Percentiles rank a stretch among this genome's conserved stretches.
phyloP scores from a whole-genome alignment of 1,284 basidiomycete genomes.

The Pisolithus thermaeus region DNA sequence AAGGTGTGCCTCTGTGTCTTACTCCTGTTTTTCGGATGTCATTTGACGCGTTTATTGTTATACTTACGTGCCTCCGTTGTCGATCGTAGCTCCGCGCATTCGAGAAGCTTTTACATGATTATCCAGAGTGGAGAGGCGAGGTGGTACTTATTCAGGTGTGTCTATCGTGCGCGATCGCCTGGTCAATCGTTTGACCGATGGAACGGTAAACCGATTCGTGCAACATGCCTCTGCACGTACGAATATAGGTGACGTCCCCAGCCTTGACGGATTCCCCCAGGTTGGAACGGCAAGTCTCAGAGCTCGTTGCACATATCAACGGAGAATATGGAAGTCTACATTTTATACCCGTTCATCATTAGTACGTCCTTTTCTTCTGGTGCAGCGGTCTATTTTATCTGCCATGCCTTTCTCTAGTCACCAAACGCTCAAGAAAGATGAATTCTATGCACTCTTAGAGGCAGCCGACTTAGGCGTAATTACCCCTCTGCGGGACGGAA shows the following conservation, averaged over 20 bases:
- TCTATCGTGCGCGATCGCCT: too few relatives aligned
- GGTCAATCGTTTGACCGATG: too few relatives aligned
- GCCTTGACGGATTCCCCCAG: slow-evolving; percentile 90
- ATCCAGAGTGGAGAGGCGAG: slow-evolving; percentile 94
- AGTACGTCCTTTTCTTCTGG: slow-evolving; percentile 47
- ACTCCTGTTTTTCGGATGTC: background rate
- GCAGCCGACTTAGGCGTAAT: slow-evolving; percentile 96
- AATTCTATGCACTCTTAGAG: slow-evolving; percentile 95
- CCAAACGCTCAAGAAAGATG: slow-evolving; percentile 95
- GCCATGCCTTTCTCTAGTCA: slow-evolving; percentile 51
- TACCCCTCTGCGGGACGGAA: slow-evolving; percentile 93
- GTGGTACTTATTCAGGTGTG: slow-evolving; percentile 65
- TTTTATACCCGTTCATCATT: slow-evolving; percentile 99
- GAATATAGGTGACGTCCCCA: slow-evolving; percentile 77
- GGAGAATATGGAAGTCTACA: slow-evolving; percentile 93
- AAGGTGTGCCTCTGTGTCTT: slow-evolving; percentile 48
- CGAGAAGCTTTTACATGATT: slow-evolving; percentile 88
- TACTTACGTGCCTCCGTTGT: background rate
- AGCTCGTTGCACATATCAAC: slow-evolving; percentile 96
- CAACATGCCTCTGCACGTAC: too few relatives aligned
- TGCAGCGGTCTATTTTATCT: background rate
- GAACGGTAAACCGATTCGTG: too few relatives aligned
- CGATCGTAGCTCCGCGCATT: slow-evolving; percentile 78
- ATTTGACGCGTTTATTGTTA: slow-evolving; percentile 5
- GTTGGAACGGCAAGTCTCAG: slow-evolving; percentile 89